Evolutionary conservation across 2,329 filamentous ascomycete species (phyloP).

Genomic region (Juglanconis oblonga): DNA sequence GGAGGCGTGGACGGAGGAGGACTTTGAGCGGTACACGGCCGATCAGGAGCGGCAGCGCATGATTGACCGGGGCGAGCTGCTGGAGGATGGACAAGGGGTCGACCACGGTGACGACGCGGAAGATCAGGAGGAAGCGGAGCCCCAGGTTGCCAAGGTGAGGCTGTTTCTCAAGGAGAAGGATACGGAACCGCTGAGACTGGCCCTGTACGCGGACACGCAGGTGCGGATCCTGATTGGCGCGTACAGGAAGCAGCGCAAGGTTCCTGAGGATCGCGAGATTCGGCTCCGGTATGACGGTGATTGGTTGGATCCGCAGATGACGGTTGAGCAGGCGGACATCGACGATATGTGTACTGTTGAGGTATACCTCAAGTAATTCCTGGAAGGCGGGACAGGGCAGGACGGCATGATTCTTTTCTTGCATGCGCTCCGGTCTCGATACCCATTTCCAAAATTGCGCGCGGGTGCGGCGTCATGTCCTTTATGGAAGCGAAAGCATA

Average conservation of each 20-base stretch:
- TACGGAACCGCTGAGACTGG: slow-evolving; percentile 47
- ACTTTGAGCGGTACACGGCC: slow-evolving; percentile 48
- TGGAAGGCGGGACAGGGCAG: background rate
- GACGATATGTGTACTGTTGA: slow-evolving; percentile 74
- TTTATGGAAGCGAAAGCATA: background rate
- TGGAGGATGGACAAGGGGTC: slow-evolving; percentile 30
- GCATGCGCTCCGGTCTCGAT: background rate
- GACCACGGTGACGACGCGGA: slow-evolving; percentile 19
- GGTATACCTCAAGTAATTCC: slow-evolving; percentile 58
- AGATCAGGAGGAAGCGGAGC: slow-evolving; percentile 18
- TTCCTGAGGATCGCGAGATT: slow-evolving; percentile 52
- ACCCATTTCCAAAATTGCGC: slow-evolving; percentile 5
- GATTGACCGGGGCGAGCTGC: slow-evolving; percentile 38
- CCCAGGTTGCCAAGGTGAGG: slow-evolving; percentile 36
- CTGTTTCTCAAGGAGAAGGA: slow-evolving; percentile 54
- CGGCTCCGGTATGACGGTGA: slow-evolving; percentile 76
- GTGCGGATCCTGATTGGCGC: slow-evolving; percentile 60
- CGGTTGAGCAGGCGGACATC: slow-evolving; percentile 66
- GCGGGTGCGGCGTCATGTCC: background rate
- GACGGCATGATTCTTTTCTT: background rate
- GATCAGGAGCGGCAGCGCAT: slow-evolving; percentile 46
- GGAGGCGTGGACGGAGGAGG: slow-evolving; percentile 71
- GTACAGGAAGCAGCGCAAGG: slow-evolving; percentile 54
- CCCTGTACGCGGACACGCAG: slow-evolving; percentile 52
- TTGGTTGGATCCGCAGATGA: slow-evolving; percentile 55